Evolutionary conservation across 257 asterid species (phyloP), one percentile per base, ranked within the genome.

Genomic region (Datura wrightii): DNA sequence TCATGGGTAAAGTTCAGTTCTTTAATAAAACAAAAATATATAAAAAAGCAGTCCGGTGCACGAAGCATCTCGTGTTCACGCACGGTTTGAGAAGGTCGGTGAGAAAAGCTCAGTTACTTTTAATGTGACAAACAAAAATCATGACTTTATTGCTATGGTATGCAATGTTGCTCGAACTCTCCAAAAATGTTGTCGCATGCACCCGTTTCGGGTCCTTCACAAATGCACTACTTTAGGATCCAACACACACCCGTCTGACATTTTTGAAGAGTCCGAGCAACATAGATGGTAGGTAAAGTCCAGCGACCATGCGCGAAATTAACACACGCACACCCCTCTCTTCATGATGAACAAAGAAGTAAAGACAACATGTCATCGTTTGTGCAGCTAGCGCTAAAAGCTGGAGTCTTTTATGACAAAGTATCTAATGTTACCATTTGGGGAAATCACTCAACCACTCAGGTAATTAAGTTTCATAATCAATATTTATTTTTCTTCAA

Each of bases 391-490:
- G 99, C 99, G 63, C 86, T 95, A 34, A 97, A 97, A 85, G 99
- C 99, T 0, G 99, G 99, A 84, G 99, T 97, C 8, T 97, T 97
- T 85, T 97, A 97, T 79, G 99, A 97, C 88, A 83, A 94, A 90
- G 98, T 97, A 59, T 94, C 99, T 0, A 95, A 97, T 79, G 84
- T 94, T 90, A 97, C 99, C 76, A 97, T 97, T 18, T 97, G 99
- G 99, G 99, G 99, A 15, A 97, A 97, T 88, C 99, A 97, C 93
- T 97, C 98, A 6, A 95, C 99, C 37, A 97, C 99, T 89, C 99
- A 97, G 98, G 99, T 94, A 55, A 42, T 58, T 88, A 56, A 31
- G 48, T 14, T 76, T 24, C 81, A 74, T 34, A 10, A 18, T 66
- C 46, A 36, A 34, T 13, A 62, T 67, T 8, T 67, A 37, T 15